phyloP scores from a whole-genome alignment of 495 filamentous ascomycete genomes.

The Neurospora discreta region DNA sequence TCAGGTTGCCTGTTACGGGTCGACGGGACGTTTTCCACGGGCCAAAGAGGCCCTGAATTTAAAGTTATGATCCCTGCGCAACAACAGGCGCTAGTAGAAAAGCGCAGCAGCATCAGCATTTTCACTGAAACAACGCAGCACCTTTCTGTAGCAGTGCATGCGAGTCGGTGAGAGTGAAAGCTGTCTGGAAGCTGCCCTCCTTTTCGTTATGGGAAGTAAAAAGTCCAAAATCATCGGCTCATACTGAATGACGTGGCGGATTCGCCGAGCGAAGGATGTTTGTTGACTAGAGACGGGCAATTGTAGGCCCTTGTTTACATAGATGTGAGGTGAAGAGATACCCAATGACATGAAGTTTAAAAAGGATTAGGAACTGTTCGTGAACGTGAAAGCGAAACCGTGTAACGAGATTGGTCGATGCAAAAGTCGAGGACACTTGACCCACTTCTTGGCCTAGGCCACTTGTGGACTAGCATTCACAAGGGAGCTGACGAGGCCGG shows the following conservation, averaged over 20 bases:
- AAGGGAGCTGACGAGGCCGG: background rate
- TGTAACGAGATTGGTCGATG: background rate
- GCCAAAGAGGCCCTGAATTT: constrained; percentile 1
- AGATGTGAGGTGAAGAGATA: background rate
- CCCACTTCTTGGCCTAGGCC: background rate
- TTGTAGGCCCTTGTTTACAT: background rate
- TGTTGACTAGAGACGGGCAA: background rate
- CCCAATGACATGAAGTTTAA: background rate
- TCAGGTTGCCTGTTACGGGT: background rate
- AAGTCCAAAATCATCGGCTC: background rate
- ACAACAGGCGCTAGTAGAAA: background rate
- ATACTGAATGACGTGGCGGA: background rate
- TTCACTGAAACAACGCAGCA: background rate
- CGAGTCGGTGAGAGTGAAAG: background rate
- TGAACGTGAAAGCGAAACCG: background rate
- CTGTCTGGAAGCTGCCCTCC: background rate
- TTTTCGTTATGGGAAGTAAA: background rate
- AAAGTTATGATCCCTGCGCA: constrained; percentile 3
- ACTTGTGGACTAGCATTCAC: background rate
- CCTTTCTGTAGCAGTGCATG: background rate
- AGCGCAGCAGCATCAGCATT: background rate
- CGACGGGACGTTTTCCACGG: background rate
- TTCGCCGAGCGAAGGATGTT: background rate
- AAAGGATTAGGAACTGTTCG: background rate
- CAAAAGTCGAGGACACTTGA: background rate